Evolutionary conservation across 2,329 filamentous ascomycete species (phyloP).

Genomic region (Apiospora phragmitis): DNA sequence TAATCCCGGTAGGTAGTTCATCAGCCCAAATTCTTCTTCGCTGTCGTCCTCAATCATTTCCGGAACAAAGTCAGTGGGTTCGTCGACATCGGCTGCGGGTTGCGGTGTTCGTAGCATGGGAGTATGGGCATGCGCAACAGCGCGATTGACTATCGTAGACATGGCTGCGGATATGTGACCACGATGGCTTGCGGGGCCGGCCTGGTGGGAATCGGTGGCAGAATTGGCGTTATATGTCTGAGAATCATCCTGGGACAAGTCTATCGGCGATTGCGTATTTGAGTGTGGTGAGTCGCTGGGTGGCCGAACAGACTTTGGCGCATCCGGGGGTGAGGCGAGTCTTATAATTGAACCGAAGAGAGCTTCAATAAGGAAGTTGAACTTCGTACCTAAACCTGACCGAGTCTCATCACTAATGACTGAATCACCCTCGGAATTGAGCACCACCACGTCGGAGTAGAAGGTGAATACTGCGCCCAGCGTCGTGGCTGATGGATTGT

Average conservation of each 20-base stretch:
- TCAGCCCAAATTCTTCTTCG: slow-evolving; percentile 54
- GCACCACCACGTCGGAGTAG: slow-evolving; percentile 83
- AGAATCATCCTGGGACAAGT: not conserved
- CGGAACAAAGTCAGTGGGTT: slow-evolving; percentile 20
- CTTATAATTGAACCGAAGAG: slow-evolving; percentile 76
- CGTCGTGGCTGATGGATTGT: slow-evolving; percentile 62
- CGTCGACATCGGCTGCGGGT: slow-evolving; percentile 18
- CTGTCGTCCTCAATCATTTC: slow-evolving; percentile 36
- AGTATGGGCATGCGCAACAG: slow-evolving; percentile 15
- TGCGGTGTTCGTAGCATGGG: slow-evolving; percentile 19
- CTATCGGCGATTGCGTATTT: not conserved
- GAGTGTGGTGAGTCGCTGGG: slow-evolving; percentile 26
- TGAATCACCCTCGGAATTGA: slow-evolving; percentile 94
- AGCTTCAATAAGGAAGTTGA: slow-evolving; percentile 66
- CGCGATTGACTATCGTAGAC: not conserved
- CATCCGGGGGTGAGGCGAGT: slow-evolving; percentile 55
- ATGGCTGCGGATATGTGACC: not conserved
- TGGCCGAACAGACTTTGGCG: slow-evolving; percentile 16
- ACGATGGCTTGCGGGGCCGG: not conserved
- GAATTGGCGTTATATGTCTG: not conserved
- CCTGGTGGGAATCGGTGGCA: not conserved
- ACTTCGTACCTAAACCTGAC: slow-evolving; percentile 87
- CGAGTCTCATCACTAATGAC: slow-evolving; percentile 87
- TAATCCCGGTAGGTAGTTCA: slow-evolving; percentile 76
- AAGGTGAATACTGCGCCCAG: slow-evolving; percentile 85